Percentiles rank a stretch among this genome's conserved stretches.
Conservation (phyloP, 768 basidiomycete genomes). For the Suillus decipiens region DNA sequence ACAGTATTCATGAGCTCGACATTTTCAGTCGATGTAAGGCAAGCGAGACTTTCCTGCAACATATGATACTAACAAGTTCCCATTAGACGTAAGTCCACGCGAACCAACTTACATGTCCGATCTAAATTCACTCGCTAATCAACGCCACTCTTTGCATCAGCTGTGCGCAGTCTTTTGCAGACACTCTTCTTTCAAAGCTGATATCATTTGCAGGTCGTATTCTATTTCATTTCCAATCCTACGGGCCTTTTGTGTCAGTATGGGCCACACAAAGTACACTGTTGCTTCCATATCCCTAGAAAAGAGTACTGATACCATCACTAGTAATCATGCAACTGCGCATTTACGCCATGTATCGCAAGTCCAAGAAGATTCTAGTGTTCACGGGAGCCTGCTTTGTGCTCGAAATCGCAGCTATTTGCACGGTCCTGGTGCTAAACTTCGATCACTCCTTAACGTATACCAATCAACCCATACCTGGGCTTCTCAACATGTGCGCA, state of each 20-base stretch:
- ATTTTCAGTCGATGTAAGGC: slow-evolving; percentile 11
- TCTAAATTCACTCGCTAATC: background rate
- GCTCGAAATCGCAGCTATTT: slow-evolving; percentile 12
- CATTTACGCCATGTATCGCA: slow-evolving; percentile 14
- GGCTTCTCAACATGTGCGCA: slow-evolving; percentile 12
- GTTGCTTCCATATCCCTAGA: background rate
- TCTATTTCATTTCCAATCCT: slow-evolving; percentile 13
- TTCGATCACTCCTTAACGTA: slow-evolving; percentile 9
- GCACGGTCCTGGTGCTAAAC: slow-evolving; percentile 6
- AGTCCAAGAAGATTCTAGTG: slow-evolving; percentile 10
- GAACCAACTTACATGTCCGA: background rate
- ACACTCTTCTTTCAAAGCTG: background rate
- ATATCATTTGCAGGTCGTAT: slow-evolving; percentile 9
- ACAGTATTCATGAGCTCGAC: slow-evolving; percentile 12
- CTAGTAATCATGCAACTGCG: slow-evolving; percentile 16
- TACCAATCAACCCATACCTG: slow-evolving; percentile 13
- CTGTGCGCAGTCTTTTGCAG: background rate
- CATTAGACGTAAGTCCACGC: slow-evolving; percentile 6
- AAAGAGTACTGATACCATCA: background rate
- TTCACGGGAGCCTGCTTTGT: slow-evolving; percentile 6
- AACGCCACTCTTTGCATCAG: background rate
- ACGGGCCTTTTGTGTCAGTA: slow-evolving; percentile 11
- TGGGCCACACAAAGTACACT: slow-evolving; percentile 14
- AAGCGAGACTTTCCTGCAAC: background rate
- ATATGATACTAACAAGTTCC: slow-evolving; percentile 3